These are phyloP conservation scores for Penium margaritaceum DNA, from an alignment of 139 green algal genomes.

Conservation along the genomic window DNA sequence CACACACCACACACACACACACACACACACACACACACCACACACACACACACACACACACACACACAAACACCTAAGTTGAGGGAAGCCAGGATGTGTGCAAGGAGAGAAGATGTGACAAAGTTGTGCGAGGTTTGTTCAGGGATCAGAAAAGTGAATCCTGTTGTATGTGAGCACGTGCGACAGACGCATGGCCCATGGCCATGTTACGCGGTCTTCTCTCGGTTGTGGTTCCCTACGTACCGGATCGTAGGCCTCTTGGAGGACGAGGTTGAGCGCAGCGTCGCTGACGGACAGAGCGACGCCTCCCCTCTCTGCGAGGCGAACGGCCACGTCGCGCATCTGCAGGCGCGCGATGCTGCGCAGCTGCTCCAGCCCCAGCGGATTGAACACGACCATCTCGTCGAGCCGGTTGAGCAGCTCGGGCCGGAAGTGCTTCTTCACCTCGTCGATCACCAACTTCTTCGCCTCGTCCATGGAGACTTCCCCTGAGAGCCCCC, in stretches of 20 bases:
- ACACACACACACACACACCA: too few species aligned
- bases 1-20: too few species aligned
- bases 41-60: too few species aligned
- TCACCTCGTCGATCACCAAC: slow-evolving; percentile 42
- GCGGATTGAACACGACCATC: slow-evolving; percentile 76
- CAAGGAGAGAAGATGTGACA: too few species aligned
- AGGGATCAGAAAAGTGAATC: too few species aligned
- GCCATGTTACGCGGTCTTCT: too few species aligned
- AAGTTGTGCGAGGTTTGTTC: too few species aligned
- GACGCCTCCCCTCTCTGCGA: slow-evolving; percentile 61
- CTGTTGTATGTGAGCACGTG: too few species aligned
- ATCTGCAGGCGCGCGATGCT: slow-evolving; percentile 66
- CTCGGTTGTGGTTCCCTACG: too few species aligned
- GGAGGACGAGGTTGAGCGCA: slow-evolving; percentile 52
- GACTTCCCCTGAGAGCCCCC: slow-evolving; percentile 12
- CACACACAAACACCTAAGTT: too few species aligned
- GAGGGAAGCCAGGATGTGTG: too few species aligned
- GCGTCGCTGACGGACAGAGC: slow-evolving; percentile 50
- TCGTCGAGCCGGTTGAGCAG: slow-evolving; percentile 83
- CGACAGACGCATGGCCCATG: too few species aligned
- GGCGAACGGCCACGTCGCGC: slow-evolving; percentile 56
- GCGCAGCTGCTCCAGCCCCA: slow-evolving; percentile 59
- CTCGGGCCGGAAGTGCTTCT: slow-evolving; percentile 71
- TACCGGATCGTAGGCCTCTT: slow-evolving; percentile 38
- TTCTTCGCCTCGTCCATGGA: slow-evolving; percentile 52